Conservation (phyloP, 2,329 filamentous ascomycete genomes). For the Pseudogymnoascus sp. region DNA sequence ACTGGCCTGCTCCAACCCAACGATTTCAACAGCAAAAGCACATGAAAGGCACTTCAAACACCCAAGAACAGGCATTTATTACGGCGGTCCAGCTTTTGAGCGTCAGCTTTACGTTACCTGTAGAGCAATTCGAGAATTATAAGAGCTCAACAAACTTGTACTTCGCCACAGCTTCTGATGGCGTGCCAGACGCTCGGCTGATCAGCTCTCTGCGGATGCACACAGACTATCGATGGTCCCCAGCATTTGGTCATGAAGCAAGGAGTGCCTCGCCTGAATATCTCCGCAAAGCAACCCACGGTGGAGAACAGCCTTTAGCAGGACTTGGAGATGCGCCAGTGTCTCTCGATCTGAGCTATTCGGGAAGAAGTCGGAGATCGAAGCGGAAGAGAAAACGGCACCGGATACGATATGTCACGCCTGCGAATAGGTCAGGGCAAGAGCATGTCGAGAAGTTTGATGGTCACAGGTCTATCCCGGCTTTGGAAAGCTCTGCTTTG, state of each 20-base stretch:
- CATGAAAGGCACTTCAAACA: conserved; percentile 15
- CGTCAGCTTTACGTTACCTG: conserved; percentile 29
- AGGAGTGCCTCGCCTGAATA: conserved; percentile 27
- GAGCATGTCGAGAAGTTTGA: neutral
- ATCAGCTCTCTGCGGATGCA: conserved; percentile 31
- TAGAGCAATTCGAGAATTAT: conserved; percentile 17
- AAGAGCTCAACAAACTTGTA: conserved; percentile 13
- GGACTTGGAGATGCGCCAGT: neutral
- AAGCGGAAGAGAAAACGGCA: conserved; percentile 2
- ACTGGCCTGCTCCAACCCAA: neutral
- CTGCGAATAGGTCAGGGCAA: neutral
- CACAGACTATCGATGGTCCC: conserved; percentile 29
- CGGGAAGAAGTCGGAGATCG: neutral
- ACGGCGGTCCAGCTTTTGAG: conserved; percentile 29
- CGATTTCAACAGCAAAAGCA: conserved; percentile 13
- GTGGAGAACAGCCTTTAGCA: conserved; percentile 14
- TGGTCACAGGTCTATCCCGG: neutral
- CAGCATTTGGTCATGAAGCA: conserved; percentile 29
- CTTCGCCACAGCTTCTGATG: conserved; percentile 12
- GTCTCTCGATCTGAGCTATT: neutral
- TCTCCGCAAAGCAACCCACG: conserved; percentile 21
- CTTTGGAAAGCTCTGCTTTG: neutral
- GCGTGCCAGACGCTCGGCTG: conserved; percentile 23
- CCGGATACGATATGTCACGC: neutral
- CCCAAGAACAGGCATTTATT: conserved; percentile 27